Evolutionary conservation across 2,329 filamentous ascomycete genomes (phyloP).

Genomic region (Alternaria gansuensis): DNA sequence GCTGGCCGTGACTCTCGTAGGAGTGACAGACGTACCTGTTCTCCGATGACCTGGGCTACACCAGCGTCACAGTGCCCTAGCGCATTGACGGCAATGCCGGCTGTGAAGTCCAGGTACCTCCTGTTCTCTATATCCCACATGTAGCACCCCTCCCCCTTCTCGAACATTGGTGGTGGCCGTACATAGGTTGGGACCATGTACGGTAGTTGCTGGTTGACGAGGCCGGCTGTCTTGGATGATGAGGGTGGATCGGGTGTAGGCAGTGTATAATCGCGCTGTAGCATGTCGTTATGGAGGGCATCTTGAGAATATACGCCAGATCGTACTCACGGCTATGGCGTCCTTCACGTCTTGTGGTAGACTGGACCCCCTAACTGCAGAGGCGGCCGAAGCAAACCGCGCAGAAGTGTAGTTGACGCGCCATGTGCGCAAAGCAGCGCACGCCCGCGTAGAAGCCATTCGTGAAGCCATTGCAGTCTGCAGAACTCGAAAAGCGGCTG

Average conservation of each 20-base stretch:
- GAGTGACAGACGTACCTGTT: constrained; percentile 67
- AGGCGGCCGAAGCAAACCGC: constrained; percentile 54
- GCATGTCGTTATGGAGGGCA: constrained; percentile 20
- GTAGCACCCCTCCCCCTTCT: constrained; percentile 85
- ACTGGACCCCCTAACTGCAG: constrained; percentile 51
- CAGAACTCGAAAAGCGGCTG: constrained; percentile 10
- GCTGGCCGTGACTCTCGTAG: background rate
- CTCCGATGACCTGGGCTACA: constrained; percentile 75
- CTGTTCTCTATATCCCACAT: constrained; percentile 90
- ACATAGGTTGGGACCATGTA: constrained; percentile 98
- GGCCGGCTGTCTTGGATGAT: constrained; percentile 76
- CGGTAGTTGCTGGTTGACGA: constrained; percentile 78
- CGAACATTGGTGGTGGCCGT: constrained; percentile 87
- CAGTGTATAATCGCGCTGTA: constrained; percentile 52
- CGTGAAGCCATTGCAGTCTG: constrained; percentile 44
- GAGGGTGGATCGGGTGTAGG: constrained; percentile 76
- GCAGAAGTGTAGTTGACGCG: constrained; percentile 32
- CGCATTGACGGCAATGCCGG: constrained; percentile 93
- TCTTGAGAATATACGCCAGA: background rate
- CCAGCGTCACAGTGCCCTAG: constrained; percentile 89
- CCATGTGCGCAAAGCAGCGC: constrained; percentile 39
- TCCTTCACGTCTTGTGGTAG: constrained; percentile 54
- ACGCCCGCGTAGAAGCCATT: constrained; percentile 39
- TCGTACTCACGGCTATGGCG: constrained; percentile 52
- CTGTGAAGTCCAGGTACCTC: constrained; percentile 92